Conservation (phyloP, 768 basidiomycete species). For the Kondoa subrosea region DNA sequence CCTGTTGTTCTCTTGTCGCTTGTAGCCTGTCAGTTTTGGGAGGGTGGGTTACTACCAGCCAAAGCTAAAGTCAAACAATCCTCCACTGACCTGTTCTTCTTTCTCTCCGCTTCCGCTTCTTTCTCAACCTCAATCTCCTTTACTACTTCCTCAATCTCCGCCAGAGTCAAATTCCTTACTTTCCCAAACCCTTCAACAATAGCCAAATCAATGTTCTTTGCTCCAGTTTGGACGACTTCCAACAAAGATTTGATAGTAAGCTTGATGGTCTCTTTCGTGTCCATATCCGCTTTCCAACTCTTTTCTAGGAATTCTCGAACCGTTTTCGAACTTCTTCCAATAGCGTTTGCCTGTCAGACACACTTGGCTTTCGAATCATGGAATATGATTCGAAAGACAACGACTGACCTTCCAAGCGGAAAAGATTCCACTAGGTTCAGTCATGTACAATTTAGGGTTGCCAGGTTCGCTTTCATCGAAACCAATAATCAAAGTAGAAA, state of each 20-base stretch:
- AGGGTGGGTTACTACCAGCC: neutral
- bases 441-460: slow-evolving; percentile 78
- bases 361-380: neutral
- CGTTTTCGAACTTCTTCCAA: slow-evolving; percentile 93
- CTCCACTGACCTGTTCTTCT: slow-evolving; percentile 1
- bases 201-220: slow-evolving; percentile 97
- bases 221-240: slow-evolving; percentile 98
- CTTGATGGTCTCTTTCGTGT: slow-evolving; percentile 78
- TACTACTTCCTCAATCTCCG: slow-evolving; percentile 83
- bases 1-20: neutral
- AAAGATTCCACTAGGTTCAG: slow-evolving; percentile 94
- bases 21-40: slow-evolving; percentile 4
- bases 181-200: slow-evolving; percentile 93
- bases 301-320: slow-evolving; percentile 97
- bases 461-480: slow-evolving; percentile 77
- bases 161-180: slow-evolving; percentile 72
- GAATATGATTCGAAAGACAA: slow-evolving; percentile 14
- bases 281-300: slow-evolving; percentile 82
- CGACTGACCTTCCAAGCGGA: slow-evolving; percentile 82
- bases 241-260: slow-evolving; percentile 85
- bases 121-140: slow-evolving; percentile 90
- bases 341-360: slow-evolving; percentile 65
- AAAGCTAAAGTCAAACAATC: neutral
- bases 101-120: slow-evolving; percentile 37
- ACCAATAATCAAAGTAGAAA: slow-evolving; percentile 88